Evolutionary conservation across 192 early-diverging fungal species (phyloP).

Genomic region (Linnemannia zychae): DNA sequence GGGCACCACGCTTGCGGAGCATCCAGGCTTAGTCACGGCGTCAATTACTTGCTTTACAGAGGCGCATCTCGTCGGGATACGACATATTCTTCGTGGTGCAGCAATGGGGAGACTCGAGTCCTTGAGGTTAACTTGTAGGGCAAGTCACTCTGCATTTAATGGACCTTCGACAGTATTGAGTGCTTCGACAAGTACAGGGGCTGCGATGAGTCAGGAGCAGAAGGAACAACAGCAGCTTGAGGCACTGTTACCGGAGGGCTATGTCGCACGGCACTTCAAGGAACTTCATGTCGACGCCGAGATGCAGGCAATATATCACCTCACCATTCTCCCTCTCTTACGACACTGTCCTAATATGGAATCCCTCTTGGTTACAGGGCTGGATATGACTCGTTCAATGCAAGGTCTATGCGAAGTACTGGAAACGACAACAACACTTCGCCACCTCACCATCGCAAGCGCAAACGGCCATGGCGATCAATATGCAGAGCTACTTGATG

Average conservation of each 20-base stretch:
- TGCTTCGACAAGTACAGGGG: background rate
- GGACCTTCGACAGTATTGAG: background rate
- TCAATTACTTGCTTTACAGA: background rate
- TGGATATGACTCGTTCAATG: background rate
- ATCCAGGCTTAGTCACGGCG: conserved; percentile 13
- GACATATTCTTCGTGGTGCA: background rate
- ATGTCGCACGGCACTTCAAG: conserved; percentile 3
- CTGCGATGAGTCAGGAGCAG: background rate
- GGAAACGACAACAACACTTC: background rate
- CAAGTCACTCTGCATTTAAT: background rate
- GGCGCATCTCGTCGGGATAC: background rate
- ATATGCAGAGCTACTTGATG: conserved; percentile 8
- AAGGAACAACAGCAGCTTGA: background rate
- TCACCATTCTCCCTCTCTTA: conserved; percentile 17
- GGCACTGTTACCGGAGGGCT: background rate
- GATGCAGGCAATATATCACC: background rate
- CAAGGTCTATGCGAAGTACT: conserved; percentile 11
- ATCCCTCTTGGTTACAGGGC: conserved; percentile 10
- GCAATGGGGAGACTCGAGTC: background rate
- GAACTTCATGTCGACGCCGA: conserved; percentile 17
- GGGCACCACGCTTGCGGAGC: background rate
- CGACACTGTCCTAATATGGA: conserved; percentile 17
- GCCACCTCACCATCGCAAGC: background rate
- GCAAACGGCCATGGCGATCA: background rate
- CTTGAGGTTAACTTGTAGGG: background rate